Base-by-base conservation (phyloP, 768 basidiomycete species). In the Phaeotremella skinneri region DNA sequence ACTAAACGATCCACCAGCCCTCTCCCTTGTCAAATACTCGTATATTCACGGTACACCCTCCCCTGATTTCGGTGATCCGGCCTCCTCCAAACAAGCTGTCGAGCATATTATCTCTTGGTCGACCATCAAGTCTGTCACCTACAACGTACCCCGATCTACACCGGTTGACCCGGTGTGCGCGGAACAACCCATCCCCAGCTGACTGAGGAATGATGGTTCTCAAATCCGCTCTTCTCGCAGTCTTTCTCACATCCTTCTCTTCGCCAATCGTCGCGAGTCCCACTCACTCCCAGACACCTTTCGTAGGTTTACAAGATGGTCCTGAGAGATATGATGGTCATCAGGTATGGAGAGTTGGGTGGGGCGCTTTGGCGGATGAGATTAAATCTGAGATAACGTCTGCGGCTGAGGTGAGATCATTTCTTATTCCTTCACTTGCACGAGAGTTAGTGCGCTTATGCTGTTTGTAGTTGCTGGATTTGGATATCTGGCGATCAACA, bases 401-500 rank as follows among this genome's bases (percentile, higher is more conserved):
- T 21, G 47, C 53, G 0, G 39, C 63, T 17, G 66, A 73, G 54
- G 72, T 70, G 49, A 25, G 72, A 67, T 21, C n/a, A 9, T 39
- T 39, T 39, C n/a, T 39, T 39, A n/a, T 39, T 39, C 37, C n/a
- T 9, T 39, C n/a, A 39, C 37, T 9, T 20, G 20, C 7, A 29
- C 14, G 49, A 23, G 30, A 11, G n/a, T 23, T 30, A n/a, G 32
- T n/a, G n/a, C 26, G 4, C 11, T n/a, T 23, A 14, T 6, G 29
- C 26, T 11, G 23, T 32, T 27, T 45, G 5, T 51, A 74, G 72
- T 16, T 57, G 4, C 62, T 71, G 20, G 63, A 70, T 23, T 58
- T 74, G n/a, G 76, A 77, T 49, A 59, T 77, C 13, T 77, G 76
- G 76, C 65, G 63, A 4, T 47, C 67, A 2, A 64, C 76, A 0